Conservation (phyloP, 1,139 yeast genomes). For the Saccharomycopsis hybrid region DNA sequence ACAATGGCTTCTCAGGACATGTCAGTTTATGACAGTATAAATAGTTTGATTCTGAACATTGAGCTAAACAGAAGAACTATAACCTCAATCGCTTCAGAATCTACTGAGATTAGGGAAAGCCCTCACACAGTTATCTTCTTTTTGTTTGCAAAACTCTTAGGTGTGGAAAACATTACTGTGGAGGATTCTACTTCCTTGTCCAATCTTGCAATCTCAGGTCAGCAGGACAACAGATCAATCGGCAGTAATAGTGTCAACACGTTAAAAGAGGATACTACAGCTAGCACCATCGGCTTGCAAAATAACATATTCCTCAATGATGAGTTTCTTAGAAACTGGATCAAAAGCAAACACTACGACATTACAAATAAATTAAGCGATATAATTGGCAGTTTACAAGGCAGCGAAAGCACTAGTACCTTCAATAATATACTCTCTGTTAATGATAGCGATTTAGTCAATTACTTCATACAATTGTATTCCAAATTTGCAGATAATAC, state of each 20-base stretch:
- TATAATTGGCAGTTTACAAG: neutral
- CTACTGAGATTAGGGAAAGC: slow-evolving; percentile 7
- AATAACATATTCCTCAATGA: slow-evolving; percentile 12
- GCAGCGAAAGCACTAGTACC: neutral
- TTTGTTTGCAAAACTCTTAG: slow-evolving; percentile 13
- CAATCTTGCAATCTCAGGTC: neutral
- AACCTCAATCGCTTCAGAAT: slow-evolving; percentile 8
- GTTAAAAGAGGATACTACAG: neutral
- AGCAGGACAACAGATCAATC: neutral
- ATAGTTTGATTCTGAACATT: slow-evolving; percentile 11
- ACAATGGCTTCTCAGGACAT: neutral
- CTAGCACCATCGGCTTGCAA: neutral
- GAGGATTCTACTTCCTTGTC: neutral
- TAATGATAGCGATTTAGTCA: slow-evolving; percentile 8
- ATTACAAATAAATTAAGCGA: neutral
- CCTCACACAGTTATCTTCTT: slow-evolving; percentile 14
- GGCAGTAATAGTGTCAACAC: neutral
- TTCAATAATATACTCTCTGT: neutral
- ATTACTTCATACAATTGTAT: slow-evolving; percentile 10
- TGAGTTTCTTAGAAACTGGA: slow-evolving; percentile 16
- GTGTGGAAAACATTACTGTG: slow-evolving; percentile 2
- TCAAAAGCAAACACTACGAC: neutral
- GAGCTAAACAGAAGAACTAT: slow-evolving; percentile 14
- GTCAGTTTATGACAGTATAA: slow-evolving; percentile 4
- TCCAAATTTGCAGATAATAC: slow-evolving; percentile 1